These are phyloP conservation scores for Erythrobasidium hasegawianum DNA, from an alignment of 1,284 basidiomycete species.

Conservation along the genomic window DNA sequence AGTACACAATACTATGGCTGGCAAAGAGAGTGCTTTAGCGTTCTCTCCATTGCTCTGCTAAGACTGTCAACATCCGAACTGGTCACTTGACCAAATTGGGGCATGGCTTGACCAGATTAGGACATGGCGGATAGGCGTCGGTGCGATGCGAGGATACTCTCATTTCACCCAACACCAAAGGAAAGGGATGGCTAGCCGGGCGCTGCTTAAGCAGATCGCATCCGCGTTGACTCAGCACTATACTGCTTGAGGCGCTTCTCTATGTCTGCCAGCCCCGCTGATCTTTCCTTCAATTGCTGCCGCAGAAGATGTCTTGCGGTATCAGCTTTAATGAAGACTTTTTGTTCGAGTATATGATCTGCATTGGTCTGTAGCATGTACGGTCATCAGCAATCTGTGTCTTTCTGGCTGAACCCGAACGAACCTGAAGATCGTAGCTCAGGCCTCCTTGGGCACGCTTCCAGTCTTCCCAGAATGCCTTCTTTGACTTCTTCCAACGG, in stretches of 20 bases:
- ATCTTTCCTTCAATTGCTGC: background rate
- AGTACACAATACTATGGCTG: too few species aligned
- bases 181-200: too few species aligned
- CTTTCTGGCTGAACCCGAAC: background rate
- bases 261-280: background rate
- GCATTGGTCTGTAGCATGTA: conserved; percentile 19
- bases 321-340: conserved; percentile 34
- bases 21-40: too few species aligned
- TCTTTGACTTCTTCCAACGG: conserved; percentile 45
- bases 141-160: too few species aligned
- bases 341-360: conserved; percentile 1
- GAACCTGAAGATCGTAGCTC: conserved; percentile 29
- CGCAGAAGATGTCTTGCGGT: conserved; percentile 10
- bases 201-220: background rate
- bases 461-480: conserved; percentile 46
- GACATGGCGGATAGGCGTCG: too few species aligned
- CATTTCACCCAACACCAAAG: too few species aligned
- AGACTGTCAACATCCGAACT: too few species aligned
- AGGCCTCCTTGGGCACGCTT: conserved; percentile 28
- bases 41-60: too few species aligned
- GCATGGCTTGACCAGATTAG: too few species aligned
- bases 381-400: background rate
- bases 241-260: background rate
- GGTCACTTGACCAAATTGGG: too few species aligned
- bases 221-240: background rate